These are phyloP conservation scores for Metschnikowia lochheadii DNA, from an alignment of 805 yeast species.

Conservation along the genomic window DNA sequence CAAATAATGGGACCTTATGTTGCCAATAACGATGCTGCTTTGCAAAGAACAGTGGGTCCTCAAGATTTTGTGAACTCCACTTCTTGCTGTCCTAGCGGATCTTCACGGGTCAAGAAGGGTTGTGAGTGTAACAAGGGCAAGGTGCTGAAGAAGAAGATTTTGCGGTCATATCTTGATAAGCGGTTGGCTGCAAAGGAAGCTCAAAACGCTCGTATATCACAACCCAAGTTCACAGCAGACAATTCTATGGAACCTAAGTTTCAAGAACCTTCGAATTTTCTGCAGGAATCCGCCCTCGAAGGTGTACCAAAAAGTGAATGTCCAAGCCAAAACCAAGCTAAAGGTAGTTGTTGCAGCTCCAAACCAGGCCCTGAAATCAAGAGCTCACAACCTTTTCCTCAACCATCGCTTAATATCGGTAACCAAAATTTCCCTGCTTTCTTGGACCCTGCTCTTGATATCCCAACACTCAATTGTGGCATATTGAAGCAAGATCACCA, in stretches of 20 bases:
- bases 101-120: conserved; percentile 17
- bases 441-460: not conserved
- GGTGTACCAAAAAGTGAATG: not conserved
- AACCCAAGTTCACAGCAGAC: not conserved
- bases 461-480: not conserved
- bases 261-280: not conserved
- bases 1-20: conserved; percentile 39
- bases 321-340: not conserved
- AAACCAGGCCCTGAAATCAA: not conserved
- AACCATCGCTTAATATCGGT: not conserved
- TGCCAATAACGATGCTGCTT: conserved; percentile 1
- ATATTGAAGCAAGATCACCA: conserved; percentile 1
- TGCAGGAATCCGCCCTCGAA: not conserved
- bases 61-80: conserved; percentile 34
- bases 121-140: conserved; percentile 32
- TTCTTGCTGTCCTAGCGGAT: conserved; percentile 29
- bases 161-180: conserved; percentile 28
- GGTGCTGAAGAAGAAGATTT: conserved; percentile 34
- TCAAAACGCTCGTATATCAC: not conserved
- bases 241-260: not conserved
- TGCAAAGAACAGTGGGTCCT: conserved; percentile 8
- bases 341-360: not conserved
- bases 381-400: not conserved
- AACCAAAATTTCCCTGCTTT: not conserved
- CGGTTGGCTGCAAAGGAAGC: conserved; percentile 11